Base-by-base conservation (phyloP, 192 early-diverging fungal species). In the Tieghemiomyces parasiticus region DNA sequence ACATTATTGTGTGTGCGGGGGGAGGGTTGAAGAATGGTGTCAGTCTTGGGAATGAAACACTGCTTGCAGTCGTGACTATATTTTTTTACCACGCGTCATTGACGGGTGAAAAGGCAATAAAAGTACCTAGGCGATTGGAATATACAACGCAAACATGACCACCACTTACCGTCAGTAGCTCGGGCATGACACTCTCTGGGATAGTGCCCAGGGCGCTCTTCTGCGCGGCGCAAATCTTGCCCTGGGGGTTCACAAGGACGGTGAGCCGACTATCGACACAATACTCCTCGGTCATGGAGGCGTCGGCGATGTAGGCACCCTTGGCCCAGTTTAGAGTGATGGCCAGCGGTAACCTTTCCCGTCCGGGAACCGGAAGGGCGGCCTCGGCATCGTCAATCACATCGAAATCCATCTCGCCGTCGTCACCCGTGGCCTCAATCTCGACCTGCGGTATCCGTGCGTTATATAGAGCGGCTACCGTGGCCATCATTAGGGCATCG, bases 251-350 rank as follows among this genome's bases (percentile, higher is more conserved):
- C 35, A 97, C 87, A 6, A 82, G 78, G 10, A 97, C 85, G 3
- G 81, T 77, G 4, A 99, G 62, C 60, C 78, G 80, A 4, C 89
- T 87, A 52, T 85, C 80, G 16, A 93, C 77, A 35, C 91, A 90
- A 9, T 83, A 76, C 61, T 99, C 95, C 71, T 99, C 95, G 60
- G 88, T 70, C 24, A 85, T 81, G 12, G 88, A 82, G 6, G 94
- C 86, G 67, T 99, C 95, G 4, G 93, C 73, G 28, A 95, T 79
- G 68, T 88, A 85, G 46, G 84, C 71, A 31, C 79, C 71, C 14
- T 90, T 92, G 51, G 95, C 90, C 87, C 90, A 69, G 68, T 79
- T 90, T 32, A 94, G 73, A 19, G 96, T 92, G 29, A 96, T 84
- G 12, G 78, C 62, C 30, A 93, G 66, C 22, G 96, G 96, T 61